Evolutionary conservation across 805 yeast genomes (phyloP).

Genomic region (Myxozyma kluyveri): DNA sequence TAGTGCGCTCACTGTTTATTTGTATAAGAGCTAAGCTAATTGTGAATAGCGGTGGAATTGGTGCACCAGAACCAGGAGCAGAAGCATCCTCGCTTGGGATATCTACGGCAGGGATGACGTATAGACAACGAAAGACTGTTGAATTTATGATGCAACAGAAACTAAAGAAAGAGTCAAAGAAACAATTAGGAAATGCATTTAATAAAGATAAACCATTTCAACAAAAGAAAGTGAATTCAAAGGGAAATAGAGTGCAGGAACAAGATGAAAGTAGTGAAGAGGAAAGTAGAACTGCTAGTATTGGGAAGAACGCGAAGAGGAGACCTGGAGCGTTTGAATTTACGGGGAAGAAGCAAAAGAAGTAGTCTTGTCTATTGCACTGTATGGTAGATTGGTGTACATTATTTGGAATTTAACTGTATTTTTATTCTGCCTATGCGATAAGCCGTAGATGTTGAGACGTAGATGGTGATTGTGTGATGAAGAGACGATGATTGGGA

Average conservation of each 20-base stretch:
- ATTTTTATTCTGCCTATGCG: too few relatives aligned
- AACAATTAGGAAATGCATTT: background rate
- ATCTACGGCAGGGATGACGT: background rate
- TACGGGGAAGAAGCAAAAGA: too few relatives aligned
- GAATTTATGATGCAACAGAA: constrained; percentile 25
- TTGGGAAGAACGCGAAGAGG: too few relatives aligned
- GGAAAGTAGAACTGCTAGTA: constrained; percentile 19
- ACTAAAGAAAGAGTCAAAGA: constrained; percentile 7
- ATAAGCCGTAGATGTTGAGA: too few relatives aligned
- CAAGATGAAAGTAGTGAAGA: constrained; percentile 16
- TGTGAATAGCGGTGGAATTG: constrained; percentile 15
- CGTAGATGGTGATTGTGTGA: too few relatives aligned
- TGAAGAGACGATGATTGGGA: too few relatives aligned
- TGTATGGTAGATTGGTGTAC: too few relatives aligned
- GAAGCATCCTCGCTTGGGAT: too few relatives aligned
- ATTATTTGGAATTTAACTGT: too few relatives aligned
- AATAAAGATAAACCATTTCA: background rate
- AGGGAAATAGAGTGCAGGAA: background rate
- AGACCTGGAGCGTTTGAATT: too few relatives aligned
- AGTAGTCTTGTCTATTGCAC: too few relatives aligned
- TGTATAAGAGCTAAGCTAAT: background rate
- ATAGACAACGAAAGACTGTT: constrained; percentile 22
- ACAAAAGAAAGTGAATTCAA: background rate
- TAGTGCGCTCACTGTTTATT: background rate
- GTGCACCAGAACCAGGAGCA: constrained; percentile 6